phyloP scores from a whole-genome alignment of 352 stramenopile genomes.

The Lagenidium sp. region DNA sequence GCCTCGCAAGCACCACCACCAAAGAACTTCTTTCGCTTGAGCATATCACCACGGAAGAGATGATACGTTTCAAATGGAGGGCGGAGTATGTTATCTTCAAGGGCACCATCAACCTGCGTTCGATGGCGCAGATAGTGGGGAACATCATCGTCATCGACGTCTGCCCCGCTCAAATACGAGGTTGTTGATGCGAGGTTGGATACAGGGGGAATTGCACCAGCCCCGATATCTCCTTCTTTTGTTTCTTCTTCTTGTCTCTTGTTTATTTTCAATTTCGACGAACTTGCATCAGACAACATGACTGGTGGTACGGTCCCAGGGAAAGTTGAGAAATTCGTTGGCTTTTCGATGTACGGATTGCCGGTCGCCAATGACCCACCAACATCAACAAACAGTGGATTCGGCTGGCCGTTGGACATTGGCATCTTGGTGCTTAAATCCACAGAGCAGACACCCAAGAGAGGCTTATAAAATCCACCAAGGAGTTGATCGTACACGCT shows the following conservation, averaged over 20 bases:
- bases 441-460: conserved; percentile 68
- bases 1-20: conserved; percentile 15
- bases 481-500: conserved; percentile 79
- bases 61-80: conserved; percentile 79
- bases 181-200: too few relatives aligned
- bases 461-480: conserved; percentile 75
- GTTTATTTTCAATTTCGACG: too few relatives aligned
- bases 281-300: not conserved
- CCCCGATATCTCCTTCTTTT: conserved; percentile 6
- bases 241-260: too few relatives aligned
- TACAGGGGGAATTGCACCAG: too few relatives aligned
- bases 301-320: conserved; percentile 24
- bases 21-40: conserved; percentile 24
- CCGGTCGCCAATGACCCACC: conserved; percentile 19
- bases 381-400: conserved; percentile 37
- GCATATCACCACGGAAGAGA: conserved; percentile 50
- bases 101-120: conserved; percentile 27
- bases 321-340: conserved; percentile 48
- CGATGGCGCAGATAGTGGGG: conserved; percentile 64
- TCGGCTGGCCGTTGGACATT: conserved; percentile 52
- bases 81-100: conserved; percentile 57
- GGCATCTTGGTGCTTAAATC: conserved; percentile 70
- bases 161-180: too few relatives aligned
- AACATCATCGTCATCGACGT: conserved; percentile 41
- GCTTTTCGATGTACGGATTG: conserved; percentile 62